Conservation (phyloP, 2,329 filamentous ascomycete genomes). For the Claviceps lovelessii region DNA sequence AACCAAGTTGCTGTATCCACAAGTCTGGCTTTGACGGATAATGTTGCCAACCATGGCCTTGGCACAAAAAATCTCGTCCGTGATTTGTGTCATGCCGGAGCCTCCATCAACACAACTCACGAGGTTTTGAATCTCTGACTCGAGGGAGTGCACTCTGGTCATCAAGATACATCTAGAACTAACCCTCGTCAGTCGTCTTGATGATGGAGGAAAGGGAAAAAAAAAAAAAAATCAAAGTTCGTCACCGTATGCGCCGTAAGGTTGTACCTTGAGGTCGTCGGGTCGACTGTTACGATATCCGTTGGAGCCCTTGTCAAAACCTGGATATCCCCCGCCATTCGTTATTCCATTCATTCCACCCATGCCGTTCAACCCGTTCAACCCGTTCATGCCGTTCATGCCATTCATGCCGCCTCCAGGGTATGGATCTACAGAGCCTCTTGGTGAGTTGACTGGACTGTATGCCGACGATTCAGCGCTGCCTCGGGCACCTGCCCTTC, state of each 20-base stretch:
- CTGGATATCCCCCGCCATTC: conserved; percentile 24
- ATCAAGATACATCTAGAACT: conserved; percentile 55
- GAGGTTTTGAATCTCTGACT: conserved; percentile 69
- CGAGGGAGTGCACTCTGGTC: conserved; percentile 66
- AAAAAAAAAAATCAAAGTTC: conserved; percentile 1
- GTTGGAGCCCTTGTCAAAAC: conserved; percentile 24
- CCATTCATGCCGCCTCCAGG: conserved; percentile 17
- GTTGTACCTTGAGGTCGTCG: conserved; percentile 35
- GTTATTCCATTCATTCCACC: conserved; percentile 19
- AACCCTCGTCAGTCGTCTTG: conserved; percentile 6
- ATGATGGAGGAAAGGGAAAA: neutral
- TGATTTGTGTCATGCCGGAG: conserved; percentile 48
- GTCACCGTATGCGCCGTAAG: conserved; percentile 8
- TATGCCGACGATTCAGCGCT: conserved; percentile 62
- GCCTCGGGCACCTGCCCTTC: conserved; percentile 34
- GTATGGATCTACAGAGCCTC: conserved; percentile 38
- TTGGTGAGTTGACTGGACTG: conserved; percentile 57
- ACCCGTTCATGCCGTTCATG: conserved; percentile 14
- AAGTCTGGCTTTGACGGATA: conserved; percentile 47
- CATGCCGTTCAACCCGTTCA: conserved; percentile 14
- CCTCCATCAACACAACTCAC: conserved; percentile 57
- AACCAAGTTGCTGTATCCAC: conserved; percentile 36
- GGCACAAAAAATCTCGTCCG: conserved; percentile 57
- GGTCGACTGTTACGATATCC: conserved; percentile 28
- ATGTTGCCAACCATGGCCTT: conserved; percentile 56